Evolutionary conservation across 139 green algal species (phyloP).

Genomic region (Closterium sp.): DNA sequence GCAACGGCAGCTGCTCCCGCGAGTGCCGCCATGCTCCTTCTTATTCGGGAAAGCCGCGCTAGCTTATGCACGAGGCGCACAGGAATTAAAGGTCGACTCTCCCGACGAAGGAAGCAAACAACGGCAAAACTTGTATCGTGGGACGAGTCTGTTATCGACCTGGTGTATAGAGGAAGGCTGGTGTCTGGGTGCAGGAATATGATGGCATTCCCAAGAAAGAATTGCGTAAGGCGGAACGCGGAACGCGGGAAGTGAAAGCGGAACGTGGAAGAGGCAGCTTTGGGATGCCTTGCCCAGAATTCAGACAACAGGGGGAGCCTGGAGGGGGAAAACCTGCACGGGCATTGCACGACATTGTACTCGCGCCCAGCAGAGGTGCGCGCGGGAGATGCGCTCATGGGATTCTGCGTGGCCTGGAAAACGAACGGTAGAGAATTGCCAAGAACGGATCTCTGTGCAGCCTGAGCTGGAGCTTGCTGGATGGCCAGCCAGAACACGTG

Average conservation of each 20-base stretch:
- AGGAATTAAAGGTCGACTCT: neutral
- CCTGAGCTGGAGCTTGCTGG: neutral
- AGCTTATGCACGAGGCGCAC: neutral
- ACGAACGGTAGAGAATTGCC: neutral
- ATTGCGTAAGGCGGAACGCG: too few species aligned
- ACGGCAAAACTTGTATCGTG: neutral
- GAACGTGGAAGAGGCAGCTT: neutral
- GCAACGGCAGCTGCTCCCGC: neutral
- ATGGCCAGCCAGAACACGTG: neutral
- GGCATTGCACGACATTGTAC: too few species aligned
- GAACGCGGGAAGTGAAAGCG: neutral
- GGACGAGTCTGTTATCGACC: neutral
- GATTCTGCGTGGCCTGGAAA: neutral
- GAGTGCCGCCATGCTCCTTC: neutral
- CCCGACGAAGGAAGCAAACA: too few species aligned
- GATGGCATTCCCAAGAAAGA: too few species aligned
- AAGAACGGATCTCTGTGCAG: neutral
- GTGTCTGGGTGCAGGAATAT: too few species aligned
- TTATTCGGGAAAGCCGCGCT: neutral
- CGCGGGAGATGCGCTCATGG: neutral
- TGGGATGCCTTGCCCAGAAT: neutral
- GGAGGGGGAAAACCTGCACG: neutral
- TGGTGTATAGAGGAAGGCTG: too few species aligned
- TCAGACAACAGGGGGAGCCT: neutral
- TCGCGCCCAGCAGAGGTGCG: too few species aligned